Conservation (phyloP, 768 basidiomycete species). For the Collybiopsis luxurians region DNA sequence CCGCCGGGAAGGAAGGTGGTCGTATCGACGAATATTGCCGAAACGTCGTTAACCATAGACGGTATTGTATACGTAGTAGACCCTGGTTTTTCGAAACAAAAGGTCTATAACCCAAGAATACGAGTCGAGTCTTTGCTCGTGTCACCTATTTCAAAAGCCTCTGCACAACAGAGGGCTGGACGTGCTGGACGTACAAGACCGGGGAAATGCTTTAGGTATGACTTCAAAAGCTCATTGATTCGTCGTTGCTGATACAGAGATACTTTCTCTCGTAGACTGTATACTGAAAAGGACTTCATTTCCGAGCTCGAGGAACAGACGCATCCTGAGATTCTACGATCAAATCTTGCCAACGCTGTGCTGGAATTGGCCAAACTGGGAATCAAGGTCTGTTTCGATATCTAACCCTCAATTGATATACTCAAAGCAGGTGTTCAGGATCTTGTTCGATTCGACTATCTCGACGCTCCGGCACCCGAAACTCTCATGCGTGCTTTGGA, state of each 20-base stretch:
- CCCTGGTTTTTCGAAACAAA: slow-evolving; percentile 97
- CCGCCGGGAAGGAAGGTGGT: slow-evolving; percentile 93
- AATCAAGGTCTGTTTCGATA: slow-evolving; percentile 55
- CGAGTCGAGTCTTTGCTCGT: slow-evolving; percentile 93
- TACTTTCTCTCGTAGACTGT: slow-evolving; percentile 45
- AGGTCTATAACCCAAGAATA: slow-evolving; percentile 96
- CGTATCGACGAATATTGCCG: slow-evolving; percentile 95
- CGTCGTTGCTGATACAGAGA: not conserved
- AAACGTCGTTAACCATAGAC: slow-evolving; percentile 96
- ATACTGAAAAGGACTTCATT: slow-evolving; percentile 98
- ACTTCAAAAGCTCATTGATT: not conserved
- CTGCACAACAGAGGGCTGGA: slow-evolving; percentile 93
- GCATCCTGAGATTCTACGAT: slow-evolving; percentile 91
- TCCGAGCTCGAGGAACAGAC: slow-evolving; percentile 96
- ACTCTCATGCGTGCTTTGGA: slow-evolving; percentile 97
- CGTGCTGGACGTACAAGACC: slow-evolving; percentile 95
- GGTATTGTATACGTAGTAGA: slow-evolving; percentile 99
- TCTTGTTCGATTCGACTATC: slow-evolving; percentile 84
- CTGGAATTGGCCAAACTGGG: slow-evolving; percentile 94
- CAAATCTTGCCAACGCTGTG: slow-evolving; percentile 91
- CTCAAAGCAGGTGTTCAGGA: slow-evolving; percentile 45
- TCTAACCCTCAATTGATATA: not conserved
- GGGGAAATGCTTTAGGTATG: slow-evolving; percentile 82
- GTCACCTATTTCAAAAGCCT: slow-evolving; percentile 94
- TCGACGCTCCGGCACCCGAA: slow-evolving; percentile 93